Evolutionary conservation across 164 flowering plant species (phyloP), one percentile per base, ranked within the genome.

Genomic region (Hamamelis virginiana): DNA sequence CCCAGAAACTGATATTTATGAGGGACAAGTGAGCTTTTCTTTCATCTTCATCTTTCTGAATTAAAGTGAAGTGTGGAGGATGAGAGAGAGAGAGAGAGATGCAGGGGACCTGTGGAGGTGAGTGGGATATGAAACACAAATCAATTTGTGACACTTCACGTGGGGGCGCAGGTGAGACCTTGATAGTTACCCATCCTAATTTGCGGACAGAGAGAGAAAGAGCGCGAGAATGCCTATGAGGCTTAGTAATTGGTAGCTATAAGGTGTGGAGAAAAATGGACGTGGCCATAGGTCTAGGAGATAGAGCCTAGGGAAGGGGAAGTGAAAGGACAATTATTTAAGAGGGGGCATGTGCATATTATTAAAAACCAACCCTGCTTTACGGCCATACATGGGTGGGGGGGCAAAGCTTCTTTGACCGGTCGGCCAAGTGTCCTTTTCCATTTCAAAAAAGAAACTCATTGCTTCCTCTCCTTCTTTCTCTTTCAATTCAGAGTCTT

Each of bases 121-220:
- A 57, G 58, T 33, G 12, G 44, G 16, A 58, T 38, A 26, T 2
- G 64, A 59, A 27, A 59, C 19, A 18, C n/a, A 27, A 5, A 38
- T 59, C 19, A 16, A 59, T 2, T 33, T 15, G 63, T 59, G 53
- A 69, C 69, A 74, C 25, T 58, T 69, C 77, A 69, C 73, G 69
- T 74, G 77, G 77, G 73, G 77, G 73, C 62, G 69, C 66, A 59
- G 69, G 48, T 64, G 22, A 60, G 57, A 50, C 66, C 66, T n/a
- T 67, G 76, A 68, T 22, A 64, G 72, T 57, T 64, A 68, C 72
- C 59, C 21, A 8, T 64, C 68, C 68, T 70, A 6, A 2, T 33
- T 33, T 33, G 41, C 41, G 2, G 12, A 47, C 52, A 15, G 15
- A 19, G 33, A 27, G 22, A 57, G 58, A 15, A 46, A 19, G 23